phyloP scores from a whole-genome alignment of 148 eudicot species.

The Rhododendron griersonianum region DNA sequence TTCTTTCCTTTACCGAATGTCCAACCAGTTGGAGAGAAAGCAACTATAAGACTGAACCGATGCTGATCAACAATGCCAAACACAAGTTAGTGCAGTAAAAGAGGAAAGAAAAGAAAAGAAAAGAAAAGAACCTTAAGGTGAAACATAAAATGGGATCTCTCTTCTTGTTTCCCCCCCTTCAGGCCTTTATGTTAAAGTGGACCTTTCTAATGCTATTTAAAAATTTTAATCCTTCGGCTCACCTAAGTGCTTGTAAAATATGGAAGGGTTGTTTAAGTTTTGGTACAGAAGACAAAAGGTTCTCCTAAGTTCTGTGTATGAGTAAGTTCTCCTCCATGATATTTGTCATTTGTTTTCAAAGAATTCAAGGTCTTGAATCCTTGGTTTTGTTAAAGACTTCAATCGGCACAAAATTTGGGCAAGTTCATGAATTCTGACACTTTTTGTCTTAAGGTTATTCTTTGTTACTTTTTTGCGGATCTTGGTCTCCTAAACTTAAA shows the following conservation, averaged over 20 bases:
- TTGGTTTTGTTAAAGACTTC: background rate
- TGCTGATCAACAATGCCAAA: constrained; percentile 38
- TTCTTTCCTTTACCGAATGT: constrained; percentile 81
- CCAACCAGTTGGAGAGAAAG: constrained; percentile 98
- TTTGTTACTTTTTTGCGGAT: background rate
- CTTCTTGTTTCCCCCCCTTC: background rate
- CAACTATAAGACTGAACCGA: constrained; percentile 73
- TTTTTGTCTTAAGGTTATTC: background rate
- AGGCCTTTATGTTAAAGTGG: background rate
- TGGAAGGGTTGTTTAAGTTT: background rate
- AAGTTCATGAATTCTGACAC: background rate
- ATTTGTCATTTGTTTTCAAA: background rate
- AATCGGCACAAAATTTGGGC: background rate
- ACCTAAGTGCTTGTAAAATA: background rate
- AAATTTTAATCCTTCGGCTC: background rate
- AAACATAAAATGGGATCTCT: background rate
- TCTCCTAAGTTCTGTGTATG: background rate
- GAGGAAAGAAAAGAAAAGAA: background rate
- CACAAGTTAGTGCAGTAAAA: background rate
- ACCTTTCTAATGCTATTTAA: background rate
- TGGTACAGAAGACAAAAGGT: background rate
- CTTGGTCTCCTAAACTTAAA: background rate
- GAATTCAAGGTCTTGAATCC: background rate
- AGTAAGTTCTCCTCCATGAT: background rate
- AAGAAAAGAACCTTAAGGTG: background rate